A percentile compares a stretch with the other conserved stretches of the same genome.
phyloP scores from a whole-genome alignment of 805 yeast species.

The Barnettozyma sp. region DNA sequence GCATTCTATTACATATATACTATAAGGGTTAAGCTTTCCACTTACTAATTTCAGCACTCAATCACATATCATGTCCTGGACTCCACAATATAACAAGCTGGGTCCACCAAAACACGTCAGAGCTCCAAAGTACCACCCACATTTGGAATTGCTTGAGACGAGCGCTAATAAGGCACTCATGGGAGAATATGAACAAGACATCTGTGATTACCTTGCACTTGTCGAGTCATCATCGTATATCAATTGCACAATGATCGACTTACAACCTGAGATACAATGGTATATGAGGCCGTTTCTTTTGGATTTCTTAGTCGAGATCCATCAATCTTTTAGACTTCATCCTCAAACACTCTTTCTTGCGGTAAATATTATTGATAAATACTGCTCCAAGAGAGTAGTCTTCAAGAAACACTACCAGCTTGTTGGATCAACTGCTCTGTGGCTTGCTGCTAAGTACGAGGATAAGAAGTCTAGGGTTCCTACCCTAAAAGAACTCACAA shows the following conservation, averaged over 20 bases:
- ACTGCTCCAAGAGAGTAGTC: constrained; percentile 74
- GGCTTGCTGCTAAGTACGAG: constrained; percentile 78
- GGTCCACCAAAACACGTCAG: constrained; percentile 27
- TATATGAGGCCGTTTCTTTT: constrained; percentile 70
- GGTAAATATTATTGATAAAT: constrained; percentile 70
- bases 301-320: constrained; percentile 67
- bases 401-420: constrained; percentile 77
- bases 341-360: constrained; percentile 63
- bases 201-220: constrained; percentile 32
- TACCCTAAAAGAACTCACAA: constrained; percentile 53
- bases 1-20: no score
- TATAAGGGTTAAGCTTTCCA: no score
- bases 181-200: constrained; percentile 37
- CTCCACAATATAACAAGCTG: constrained; percentile 19
- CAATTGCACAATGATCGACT: constrained; percentile 51
- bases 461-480: constrained; percentile 66
- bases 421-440: constrained; percentile 77
- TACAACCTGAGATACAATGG: constrained; percentile 83
- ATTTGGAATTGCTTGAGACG: constrained; percentile 39
- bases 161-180: constrained; percentile 35
- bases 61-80: constrained; percentile 15
- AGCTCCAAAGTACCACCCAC: constrained; percentile 27
- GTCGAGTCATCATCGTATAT: constrained; percentile 31
- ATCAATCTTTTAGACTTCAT: constrained; percentile 51
- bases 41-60: no score